Conservation (phyloP, 176 grass and related monocot species). For the Oryza glaberrima region DNA sequence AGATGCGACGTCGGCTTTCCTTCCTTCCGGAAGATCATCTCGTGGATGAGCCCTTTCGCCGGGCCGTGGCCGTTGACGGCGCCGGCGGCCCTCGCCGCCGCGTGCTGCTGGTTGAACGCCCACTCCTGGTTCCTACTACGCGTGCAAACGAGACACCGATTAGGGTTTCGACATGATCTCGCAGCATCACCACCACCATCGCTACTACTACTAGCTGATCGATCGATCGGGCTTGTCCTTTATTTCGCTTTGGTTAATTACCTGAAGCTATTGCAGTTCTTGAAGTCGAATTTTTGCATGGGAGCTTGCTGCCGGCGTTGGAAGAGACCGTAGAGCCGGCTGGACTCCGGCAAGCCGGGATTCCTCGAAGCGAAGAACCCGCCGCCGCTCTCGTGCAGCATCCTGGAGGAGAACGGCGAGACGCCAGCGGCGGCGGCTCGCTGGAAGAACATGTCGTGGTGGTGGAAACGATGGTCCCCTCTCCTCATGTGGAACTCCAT, state of each 20-base stretch:
- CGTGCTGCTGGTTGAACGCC: constrained; percentile 65
- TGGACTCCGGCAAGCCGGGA: constrained; percentile 37
- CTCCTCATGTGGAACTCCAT: constrained; percentile 86
- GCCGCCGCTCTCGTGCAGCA: constrained; percentile 43
- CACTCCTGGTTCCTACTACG: constrained; percentile 64
- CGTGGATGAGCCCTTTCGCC: constrained; percentile 66
- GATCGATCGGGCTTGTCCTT: neutral
- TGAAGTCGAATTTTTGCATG: constrained; percentile 72
- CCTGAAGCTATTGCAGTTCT: constrained; percentile 56
- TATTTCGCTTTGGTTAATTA: constrained; percentile 35
- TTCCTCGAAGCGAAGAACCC: constrained; percentile 52
- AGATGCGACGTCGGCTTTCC: constrained; percentile 53
- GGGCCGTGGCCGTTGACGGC: constrained; percentile 41
- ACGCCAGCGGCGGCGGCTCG: constrained; percentile 32
- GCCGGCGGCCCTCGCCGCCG: constrained; percentile 17
- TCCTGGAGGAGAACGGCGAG: constrained; percentile 38
- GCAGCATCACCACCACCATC: neutral
- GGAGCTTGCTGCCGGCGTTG: constrained; percentile 41
- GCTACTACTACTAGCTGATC: neutral
- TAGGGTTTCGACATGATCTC: constrained; percentile 48
- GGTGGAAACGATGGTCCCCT: constrained; percentile 71
- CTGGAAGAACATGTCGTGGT: constrained; percentile 74
- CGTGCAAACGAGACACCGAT: neutral
- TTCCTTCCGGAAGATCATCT: constrained; percentile 73
- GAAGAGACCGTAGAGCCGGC: constrained; percentile 53